Base-by-base conservation (phyloP, 108 stramenopile genomes). In the Cylindrotheca fusiformis region DNA sequence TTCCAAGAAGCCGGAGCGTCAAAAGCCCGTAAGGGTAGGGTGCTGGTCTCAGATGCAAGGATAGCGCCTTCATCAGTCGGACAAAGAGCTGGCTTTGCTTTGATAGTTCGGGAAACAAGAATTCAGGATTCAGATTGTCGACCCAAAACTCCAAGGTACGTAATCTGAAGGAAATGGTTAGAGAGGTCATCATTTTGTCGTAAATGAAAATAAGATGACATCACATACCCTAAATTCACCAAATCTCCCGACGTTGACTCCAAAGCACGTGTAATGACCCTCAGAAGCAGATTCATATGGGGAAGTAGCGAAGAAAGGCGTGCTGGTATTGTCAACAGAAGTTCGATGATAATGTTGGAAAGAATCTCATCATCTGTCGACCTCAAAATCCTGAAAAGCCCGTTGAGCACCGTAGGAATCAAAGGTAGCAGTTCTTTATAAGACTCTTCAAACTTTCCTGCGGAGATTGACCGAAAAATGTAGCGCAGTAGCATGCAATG, bases 131-230 rank as follows among this genome's bases (percentile, higher is more conserved):
- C 20, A 98, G 69, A 56, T 97, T 97, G 76, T 99, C 96, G 4
- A 97, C 84, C 96, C 96, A 99, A 76, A 97, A 96, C 75, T 97
- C 97, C 14, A 99, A 75, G 0, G 95, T 96, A 1, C 92, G 77
- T 17, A 96, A 76, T 49, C 81, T 88, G 23, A 21, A 17, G 26
- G 21, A 19, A 46, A 50, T 25, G 20, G 19, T 25, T 60, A 23
- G 36, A 5, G 5, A 60, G 6, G 17, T 26, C 2, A 52, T 21
- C n/a, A 52, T n/a, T 52, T n/a, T 10, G 17, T 19, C 8, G 21
- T 14, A 52, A 20, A 6, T 4, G 20, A 50, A 62, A 45, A 50
- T 62, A 27, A 48, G 5, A 62, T 26, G 32, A 31, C n/a, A 29
- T 6, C 19, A 46, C 84, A 55, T 68, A 85, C 76, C 85, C 94